Evolutionary conservation across 164 flowering plant genomes (phyloP), one percentile per base, ranked within the genome.

Genomic region (Piper longum): DNA sequence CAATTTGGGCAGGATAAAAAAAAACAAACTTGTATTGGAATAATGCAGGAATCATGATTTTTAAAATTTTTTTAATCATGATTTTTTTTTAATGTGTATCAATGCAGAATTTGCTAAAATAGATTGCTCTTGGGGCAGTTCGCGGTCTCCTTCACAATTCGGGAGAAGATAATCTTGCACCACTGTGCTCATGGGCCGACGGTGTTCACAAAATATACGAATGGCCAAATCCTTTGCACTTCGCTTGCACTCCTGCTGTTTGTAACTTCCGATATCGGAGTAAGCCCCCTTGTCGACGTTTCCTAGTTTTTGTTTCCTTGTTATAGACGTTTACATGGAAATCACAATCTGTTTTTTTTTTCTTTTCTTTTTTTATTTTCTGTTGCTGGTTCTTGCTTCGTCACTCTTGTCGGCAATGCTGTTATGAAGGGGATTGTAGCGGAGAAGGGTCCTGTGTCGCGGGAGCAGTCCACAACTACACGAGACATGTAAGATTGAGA

Each of bases 131-230:
- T 13, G 76, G 67, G 16, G 89, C 85, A 0, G 93, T 91, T 16
- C 67, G 79, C 62, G 66, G 78, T 16, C 70, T 91, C 65, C 78
- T 91, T 48, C 95, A 92, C 4, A 70, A 64, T 0, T 79, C n/a
- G 4, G 92, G 85, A 3, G 75, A 78, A 4, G 72, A 71, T 57
- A 88, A 86, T 62, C 73, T 86, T 66, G 85, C 73, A 39, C 81
- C 80, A 57, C 45, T 76, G 41, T 91, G 95, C 60, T 75, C 79
- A 5, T 91, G 98, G 98, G 95, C 98, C 12, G 96, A 91, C 56
- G 73, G 63, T 6, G 79, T 89, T 43, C 83, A 75, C 78, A 83
- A 83, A 59, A 71, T 65, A 12, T 84, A 82, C 56, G 86, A 67
- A 52, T 89, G 98, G 95, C 85, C 95, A 1, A 64, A 81, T 19